Conservation (phyloP, 2,329 filamentous ascomycete species). For the Teratosphaeria gauchensis region DNA sequence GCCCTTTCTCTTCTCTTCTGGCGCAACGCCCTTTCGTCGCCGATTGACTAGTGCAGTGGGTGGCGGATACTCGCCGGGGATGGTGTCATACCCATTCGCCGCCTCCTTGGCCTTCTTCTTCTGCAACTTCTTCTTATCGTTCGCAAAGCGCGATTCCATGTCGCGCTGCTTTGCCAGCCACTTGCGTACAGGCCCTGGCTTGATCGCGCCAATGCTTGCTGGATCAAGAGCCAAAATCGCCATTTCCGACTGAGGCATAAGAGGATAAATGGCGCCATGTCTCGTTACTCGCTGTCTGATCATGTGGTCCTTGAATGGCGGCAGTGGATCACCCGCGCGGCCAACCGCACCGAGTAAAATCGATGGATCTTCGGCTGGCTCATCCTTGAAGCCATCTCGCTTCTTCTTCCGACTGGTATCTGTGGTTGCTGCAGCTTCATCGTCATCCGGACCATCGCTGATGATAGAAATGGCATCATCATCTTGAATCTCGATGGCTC, state of each 20-base stretch:
- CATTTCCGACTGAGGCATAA: conserved; percentile 56
- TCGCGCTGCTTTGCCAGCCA: conserved; percentile 68
- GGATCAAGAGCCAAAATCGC: conserved; percentile 55
- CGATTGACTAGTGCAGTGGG: conserved; percentile 56
- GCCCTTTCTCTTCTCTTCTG: conserved; percentile 23
- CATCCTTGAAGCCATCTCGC: background rate
- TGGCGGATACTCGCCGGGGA: conserved; percentile 66
- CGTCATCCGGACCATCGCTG: conserved; percentile 43
- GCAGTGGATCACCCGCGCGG: conserved; percentile 76
- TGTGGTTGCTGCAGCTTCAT: conserved; percentile 4
- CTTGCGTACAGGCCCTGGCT: conserved; percentile 66
- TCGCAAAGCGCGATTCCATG: conserved; percentile 65
- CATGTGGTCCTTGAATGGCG: conserved; percentile 75
- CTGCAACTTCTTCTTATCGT: conserved; percentile 60
- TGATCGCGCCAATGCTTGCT: conserved; percentile 66
- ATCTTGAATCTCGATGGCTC: conserved; percentile 68
- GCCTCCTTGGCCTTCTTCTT: conserved; percentile 65
- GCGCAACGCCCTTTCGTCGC: conserved; percentile 33
- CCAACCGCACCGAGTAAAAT: conserved; percentile 48
- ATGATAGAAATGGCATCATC: conserved; percentile 70
- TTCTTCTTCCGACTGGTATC: conserved; percentile 8
- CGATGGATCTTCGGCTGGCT: conserved; percentile 11
- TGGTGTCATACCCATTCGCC: conserved; percentile 58
- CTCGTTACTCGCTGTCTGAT: conserved; percentile 79
- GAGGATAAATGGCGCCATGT: conserved; percentile 61